Conservation (phyloP, 192 early-diverging fungal genomes). For the Coemansia sp. region DNA sequence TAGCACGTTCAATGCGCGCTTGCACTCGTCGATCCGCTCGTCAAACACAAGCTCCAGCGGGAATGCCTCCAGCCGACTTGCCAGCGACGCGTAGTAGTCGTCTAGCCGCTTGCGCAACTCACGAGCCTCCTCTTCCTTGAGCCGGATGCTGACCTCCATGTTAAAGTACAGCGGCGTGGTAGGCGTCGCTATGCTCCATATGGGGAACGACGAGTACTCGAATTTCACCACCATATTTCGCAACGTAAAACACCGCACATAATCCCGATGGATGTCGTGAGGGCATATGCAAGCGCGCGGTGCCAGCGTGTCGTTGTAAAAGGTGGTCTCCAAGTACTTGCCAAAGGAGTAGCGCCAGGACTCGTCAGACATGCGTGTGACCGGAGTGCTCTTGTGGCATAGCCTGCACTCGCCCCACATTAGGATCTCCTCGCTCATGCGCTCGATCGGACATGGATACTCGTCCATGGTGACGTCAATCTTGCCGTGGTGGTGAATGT, state of each 20-base stretch:
- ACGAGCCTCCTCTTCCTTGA: constrained; percentile 78
- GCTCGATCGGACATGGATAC: constrained; percentile 60
- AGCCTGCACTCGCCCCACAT: constrained; percentile 90
- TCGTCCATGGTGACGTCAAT: constrained; percentile 77
- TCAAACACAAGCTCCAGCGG: constrained; percentile 77
- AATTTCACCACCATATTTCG: constrained; percentile 79
- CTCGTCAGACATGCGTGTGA: constrained; percentile 79
- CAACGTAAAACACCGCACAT: constrained; percentile 83
- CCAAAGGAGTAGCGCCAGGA: constrained; percentile 97
- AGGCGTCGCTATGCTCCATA: constrained; percentile 45
- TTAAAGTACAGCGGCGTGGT: constrained; percentile 51
- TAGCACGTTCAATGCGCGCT: constrained; percentile 71
- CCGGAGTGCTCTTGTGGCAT: constrained; percentile 72
- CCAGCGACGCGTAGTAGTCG: constrained; percentile 85
- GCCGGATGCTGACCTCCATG: constrained; percentile 63
- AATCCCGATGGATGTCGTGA: constrained; percentile 82
- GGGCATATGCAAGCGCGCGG: constrained; percentile 75
- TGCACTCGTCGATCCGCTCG: constrained; percentile 70
- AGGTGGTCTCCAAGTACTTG: constrained; percentile 92
- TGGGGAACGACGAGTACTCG: constrained; percentile 60
- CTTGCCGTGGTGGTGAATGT: constrained; percentile 80
- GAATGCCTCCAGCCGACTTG: constrained; percentile 78
- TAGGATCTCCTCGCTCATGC: constrained; percentile 74
- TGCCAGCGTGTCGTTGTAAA: constrained; percentile 73
- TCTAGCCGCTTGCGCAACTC: constrained; percentile 69